Percentiles rank a stretch among this genome's conserved stretches.
Evolutionary conservation across 1,284 basidiomycete species (phyloP).

Genomic region (Ceratobasidium sp.): DNA sequence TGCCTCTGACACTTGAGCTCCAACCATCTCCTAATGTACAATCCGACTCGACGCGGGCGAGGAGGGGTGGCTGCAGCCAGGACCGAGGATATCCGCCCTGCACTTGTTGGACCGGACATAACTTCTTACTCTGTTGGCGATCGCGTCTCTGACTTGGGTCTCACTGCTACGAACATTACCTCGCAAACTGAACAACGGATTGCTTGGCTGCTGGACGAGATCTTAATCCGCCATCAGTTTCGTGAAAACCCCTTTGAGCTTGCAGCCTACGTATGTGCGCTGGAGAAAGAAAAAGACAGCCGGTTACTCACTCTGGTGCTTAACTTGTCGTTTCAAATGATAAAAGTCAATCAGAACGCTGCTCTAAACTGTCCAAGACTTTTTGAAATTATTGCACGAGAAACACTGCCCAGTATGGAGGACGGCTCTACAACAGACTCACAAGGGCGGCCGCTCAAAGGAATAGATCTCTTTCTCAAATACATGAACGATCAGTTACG

Average conservation of each 20-base stretch:
- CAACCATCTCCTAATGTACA: background rate
- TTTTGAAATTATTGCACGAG: background rate
- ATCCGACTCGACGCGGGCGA: background rate
- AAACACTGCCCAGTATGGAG: background rate
- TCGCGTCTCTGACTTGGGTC: constrained; percentile 6
- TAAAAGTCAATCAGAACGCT: background rate
- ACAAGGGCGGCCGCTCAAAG: background rate
- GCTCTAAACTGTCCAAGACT: background rate
- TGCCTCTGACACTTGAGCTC: too few relatives aligned
- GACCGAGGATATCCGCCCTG: background rate
- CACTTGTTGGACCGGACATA: background rate
- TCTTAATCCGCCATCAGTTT: constrained; percentile 12
- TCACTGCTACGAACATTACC: background rate
- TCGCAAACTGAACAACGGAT: constrained; percentile 3
- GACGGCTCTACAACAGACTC: background rate
- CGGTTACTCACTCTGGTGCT: constrained; percentile 8
- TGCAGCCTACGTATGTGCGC: constrained; percentile 4
- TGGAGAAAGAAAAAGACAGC: constrained; percentile 13
- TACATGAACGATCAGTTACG: constrained; percentile 1
- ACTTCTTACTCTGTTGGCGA: background rate
- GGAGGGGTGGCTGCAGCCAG: background rate
- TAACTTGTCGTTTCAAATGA: background rate
- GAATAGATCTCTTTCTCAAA: background rate
- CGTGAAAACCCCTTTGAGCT: constrained; percentile 2
- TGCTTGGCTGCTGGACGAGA: constrained; percentile 5